A percentile compares a stretch with the other conserved stretches of the same genome.
Evolutionary conservation across 129 eudicot species (phyloP).

Genomic region (Flaveria ramosissima): DNA sequence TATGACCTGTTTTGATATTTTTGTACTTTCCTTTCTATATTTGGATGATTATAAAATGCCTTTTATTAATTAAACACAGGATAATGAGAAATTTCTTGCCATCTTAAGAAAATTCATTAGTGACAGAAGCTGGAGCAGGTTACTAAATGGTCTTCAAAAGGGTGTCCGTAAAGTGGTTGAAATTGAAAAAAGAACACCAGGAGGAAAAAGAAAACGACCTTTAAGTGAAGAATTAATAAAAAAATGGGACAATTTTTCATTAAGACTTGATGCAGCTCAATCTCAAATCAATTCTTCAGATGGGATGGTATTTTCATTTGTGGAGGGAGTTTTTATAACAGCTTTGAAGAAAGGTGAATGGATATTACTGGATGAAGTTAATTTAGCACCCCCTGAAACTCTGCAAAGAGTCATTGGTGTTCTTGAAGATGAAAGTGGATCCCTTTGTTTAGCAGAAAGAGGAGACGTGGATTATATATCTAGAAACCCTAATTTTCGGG

Average conservation of each 20-base stretch:
- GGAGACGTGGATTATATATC: slow-evolving; percentile 72
- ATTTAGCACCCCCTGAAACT: slow-evolving; percentile 96
- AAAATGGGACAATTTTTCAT: slow-evolving; percentile 61
- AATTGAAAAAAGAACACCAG: slow-evolving; percentile 46
- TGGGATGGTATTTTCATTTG: slow-evolving; percentile 95
- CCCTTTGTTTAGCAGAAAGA: slow-evolving; percentile 90
- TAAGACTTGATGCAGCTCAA: slow-evolving; percentile 63
- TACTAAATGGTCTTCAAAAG: slow-evolving; percentile 51
- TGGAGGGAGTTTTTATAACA: slow-evolving; percentile 89
- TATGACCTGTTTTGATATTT: slow-evolving; percentile 23
- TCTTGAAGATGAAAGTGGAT: slow-evolving; percentile 86
- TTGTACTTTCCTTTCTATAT: slow-evolving; percentile 9
- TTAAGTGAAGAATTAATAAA: slow-evolving; percentile 44
- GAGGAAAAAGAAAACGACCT: slow-evolving; percentile 70
- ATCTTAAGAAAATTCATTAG: slow-evolving; percentile 40
- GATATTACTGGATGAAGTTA: slow-evolving; percentile 95
- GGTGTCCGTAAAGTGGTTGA: slow-evolving; percentile 41
- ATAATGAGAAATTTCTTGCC: slow-evolving; percentile 51
- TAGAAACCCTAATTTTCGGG: slow-evolving; percentile 72
- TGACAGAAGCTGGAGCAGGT: slow-evolving; percentile 71
- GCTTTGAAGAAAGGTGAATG: slow-evolving; percentile 92
- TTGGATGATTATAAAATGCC: not conserved
- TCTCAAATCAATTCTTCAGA: slow-evolving; percentile 59
- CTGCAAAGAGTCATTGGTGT: slow-evolving; percentile 92
- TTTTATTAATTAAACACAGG: slow-evolving; percentile 39